phyloP scores from a whole-genome alignment of 179 eudicot species.

The Vitellaria paradoxa region DNA sequence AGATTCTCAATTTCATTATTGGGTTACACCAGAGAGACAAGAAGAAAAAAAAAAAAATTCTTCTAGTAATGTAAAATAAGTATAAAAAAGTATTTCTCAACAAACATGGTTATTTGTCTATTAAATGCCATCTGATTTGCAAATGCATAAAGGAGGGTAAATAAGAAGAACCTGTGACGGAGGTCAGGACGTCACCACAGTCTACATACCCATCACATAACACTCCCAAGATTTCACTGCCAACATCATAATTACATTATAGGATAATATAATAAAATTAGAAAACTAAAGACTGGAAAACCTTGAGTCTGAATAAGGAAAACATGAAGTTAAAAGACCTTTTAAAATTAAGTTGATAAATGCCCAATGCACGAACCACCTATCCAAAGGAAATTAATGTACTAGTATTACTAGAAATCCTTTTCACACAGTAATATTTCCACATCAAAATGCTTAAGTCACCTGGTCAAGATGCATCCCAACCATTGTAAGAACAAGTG shows the following conservation, averaged over 20 bases:
- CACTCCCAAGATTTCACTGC: conserved; percentile 56
- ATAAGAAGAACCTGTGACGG: conserved; percentile 71
- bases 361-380: conserved; percentile 84
- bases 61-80: too few species aligned
- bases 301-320: neutral
- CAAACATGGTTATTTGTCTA: neutral
- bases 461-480: conserved; percentile 86
- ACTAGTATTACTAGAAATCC: conserved; percentile 3
- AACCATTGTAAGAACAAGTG: conserved; percentile 66
- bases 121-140: conserved; percentile 2
- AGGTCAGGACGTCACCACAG: conserved; percentile 60
- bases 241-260: conserved; percentile 40
- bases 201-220: conserved; percentile 69
- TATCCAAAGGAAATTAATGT: conserved; percentile 21
- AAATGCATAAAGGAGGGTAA: conserved; percentile 12
- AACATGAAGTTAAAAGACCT: conserved; percentile 36
- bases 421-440: conserved; percentile 4
- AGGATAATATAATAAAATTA: neutral
- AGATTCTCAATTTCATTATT: too few species aligned
- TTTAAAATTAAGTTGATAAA: conserved; percentile 81
- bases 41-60: too few species aligned
- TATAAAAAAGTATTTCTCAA: too few species aligned
- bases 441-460: conserved; percentile 8
- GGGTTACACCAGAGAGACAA: too few species aligned
- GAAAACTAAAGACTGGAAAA: neutral